Evolutionary conservation across 345 rosid species (phyloP).

Genomic region (Abelmoschus esculentus): DNA sequence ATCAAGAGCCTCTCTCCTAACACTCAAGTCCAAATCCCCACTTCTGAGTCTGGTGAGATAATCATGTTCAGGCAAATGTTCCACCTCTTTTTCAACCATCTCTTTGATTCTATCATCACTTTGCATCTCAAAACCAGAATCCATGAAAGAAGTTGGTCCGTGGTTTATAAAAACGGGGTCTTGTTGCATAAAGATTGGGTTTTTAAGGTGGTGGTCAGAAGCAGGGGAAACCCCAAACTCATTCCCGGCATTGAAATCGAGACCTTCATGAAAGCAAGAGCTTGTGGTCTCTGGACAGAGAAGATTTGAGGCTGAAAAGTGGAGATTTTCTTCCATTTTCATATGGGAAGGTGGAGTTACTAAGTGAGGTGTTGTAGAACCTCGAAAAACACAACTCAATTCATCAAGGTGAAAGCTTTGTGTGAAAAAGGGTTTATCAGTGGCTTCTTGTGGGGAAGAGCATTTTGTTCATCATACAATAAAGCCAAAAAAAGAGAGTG

Average conservation of each 20-base stretch:
- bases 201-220: slow-evolving; percentile 1
- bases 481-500: slow-evolving; percentile 18
- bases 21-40: slow-evolving; percentile 50
- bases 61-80: slow-evolving; percentile 46
- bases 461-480: slow-evolving; percentile 5
- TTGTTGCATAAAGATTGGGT: slow-evolving; percentile 19
- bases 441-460: slow-evolving; percentile 17
- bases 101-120: slow-evolving; percentile 44
- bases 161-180: slow-evolving; percentile 19
- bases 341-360: neutral
- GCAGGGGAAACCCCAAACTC: slow-evolving; percentile 23
- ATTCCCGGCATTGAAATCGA: slow-evolving; percentile 16
- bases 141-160: slow-evolving; percentile 29
- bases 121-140: slow-evolving; percentile 25
- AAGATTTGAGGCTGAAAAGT: slow-evolving; percentile 33
- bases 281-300: slow-evolving; percentile 40
- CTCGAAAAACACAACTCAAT: neutral
- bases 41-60: slow-evolving; percentile 43
- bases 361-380: neutral
- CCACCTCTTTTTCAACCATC: slow-evolving; percentile 54
- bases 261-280: slow-evolving; percentile 29
- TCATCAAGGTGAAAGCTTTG: slow-evolving; percentile 13
- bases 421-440: slow-evolving; percentile 16
- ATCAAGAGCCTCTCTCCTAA: slow-evolving; percentile 46
- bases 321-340: slow-evolving; percentile 48